These are phyloP conservation scores for Nannochloris sp. DNA, from an alignment of 139 green algal species.

Conservation along the genomic window DNA sequence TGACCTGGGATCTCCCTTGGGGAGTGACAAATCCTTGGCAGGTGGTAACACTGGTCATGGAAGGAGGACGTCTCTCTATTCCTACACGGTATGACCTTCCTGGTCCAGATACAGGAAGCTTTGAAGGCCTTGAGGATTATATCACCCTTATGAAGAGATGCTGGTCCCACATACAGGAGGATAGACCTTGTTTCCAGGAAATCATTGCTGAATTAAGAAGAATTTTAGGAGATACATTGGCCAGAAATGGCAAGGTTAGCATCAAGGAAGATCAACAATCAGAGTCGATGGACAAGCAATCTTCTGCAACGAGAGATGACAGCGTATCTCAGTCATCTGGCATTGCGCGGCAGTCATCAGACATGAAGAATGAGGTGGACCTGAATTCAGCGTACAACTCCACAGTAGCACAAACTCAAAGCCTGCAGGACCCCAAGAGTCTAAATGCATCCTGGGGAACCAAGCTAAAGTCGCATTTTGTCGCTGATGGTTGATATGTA, in stretches of 20 bases:
- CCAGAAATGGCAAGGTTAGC: not conserved
- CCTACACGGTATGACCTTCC: conserved; percentile 37
- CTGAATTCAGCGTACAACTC: not conserved
- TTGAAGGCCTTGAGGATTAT: conserved; percentile 35
- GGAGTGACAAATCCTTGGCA: conserved; percentile 45
- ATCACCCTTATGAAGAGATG: conserved; percentile 56
- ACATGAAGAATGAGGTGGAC: not conserved
- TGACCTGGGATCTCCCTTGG: conserved; percentile 81
- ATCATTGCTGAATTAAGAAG: conserved; percentile 37
- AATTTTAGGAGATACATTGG: conserved; percentile 11
- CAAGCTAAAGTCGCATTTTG: not conserved
- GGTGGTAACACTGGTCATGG: conserved; percentile 53
- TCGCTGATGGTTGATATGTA: not conserved
- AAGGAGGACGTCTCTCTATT: conserved; percentile 50
- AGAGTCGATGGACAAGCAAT: not conserved
- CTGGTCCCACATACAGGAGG: conserved; percentile 40
- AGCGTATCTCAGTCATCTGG: too few relatives aligned
- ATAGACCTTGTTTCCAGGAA: conserved; percentile 51
- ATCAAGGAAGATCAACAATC: not conserved
- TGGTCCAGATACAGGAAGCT: conserved; percentile 19
- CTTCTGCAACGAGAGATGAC: not conserved
- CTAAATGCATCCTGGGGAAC: not conserved
- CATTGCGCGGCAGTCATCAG: not conserved
- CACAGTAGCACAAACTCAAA: conserved; percentile 3
- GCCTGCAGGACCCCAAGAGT: not conserved